Conservation (phyloP, 176 grass and related monocot species). For the Oryza meridionalis region DNA sequence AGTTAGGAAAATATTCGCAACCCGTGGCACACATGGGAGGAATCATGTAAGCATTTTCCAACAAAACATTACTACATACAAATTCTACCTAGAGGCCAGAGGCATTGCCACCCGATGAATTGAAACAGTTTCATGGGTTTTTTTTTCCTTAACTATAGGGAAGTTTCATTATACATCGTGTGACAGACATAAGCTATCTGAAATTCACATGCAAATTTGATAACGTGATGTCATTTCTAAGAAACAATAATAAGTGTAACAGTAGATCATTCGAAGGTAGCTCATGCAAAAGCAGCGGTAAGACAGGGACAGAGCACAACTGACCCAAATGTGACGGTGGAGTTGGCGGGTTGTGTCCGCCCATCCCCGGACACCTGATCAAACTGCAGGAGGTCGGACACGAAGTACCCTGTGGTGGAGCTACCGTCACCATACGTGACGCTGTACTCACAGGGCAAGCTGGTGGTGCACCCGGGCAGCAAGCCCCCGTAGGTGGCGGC, state of each 20-base stretch:
- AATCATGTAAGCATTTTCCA: neutral
- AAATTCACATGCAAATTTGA: neutral
- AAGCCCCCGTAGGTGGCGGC: slow-evolving; percentile 47
- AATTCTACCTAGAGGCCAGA: neutral
- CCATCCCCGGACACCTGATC: slow-evolving; percentile 76
- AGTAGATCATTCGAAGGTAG: neutral
- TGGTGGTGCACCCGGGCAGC: slow-evolving; percentile 50
- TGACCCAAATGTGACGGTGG: slow-evolving; percentile 78
- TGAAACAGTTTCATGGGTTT: neutral
- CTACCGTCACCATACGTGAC: slow-evolving; percentile 89
- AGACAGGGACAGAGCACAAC: neutral
- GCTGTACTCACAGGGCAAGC: slow-evolving; percentile 71
- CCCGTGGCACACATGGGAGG: neutral
- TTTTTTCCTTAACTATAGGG: neutral
- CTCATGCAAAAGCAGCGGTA: neutral
- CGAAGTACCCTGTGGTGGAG: slow-evolving; percentile 69
- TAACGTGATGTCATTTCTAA: neutral
- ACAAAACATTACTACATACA: neutral
- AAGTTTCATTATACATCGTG: too few species aligned
- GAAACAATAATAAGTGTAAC: neutral
- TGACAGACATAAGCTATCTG: neutral
- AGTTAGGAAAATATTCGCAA: slow-evolving; percentile 4
- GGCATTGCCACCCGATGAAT: neutral
- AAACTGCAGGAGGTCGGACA: slow-evolving; percentile 71
- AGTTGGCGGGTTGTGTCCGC: slow-evolving; percentile 55